phyloP scores from a whole-genome alignment of 345 rosid species.

The Lumnitzera racemosa region DNA sequence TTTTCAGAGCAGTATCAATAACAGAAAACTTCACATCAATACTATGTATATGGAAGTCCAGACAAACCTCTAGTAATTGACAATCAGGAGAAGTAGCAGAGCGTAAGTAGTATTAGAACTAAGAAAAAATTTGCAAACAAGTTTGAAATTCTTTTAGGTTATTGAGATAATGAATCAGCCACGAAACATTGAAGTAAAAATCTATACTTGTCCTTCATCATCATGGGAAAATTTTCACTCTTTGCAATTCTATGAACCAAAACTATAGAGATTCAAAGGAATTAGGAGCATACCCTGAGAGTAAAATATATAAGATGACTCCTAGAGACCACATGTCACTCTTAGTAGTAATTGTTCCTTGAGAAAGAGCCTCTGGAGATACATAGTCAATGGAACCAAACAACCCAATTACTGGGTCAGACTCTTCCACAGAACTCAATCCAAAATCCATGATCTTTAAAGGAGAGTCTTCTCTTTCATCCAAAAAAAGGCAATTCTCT shows the following conservation, averaged over 20 bases:
- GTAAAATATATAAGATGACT: conserved; percentile 51
- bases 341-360: conserved; percentile 39
- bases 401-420: conserved; percentile 59
- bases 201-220: background rate
- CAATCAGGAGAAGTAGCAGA: no score
- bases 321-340: conserved; percentile 70
- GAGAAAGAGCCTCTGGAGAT: conserved; percentile 62
- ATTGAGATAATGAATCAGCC: no score
- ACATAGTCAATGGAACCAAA: conserved; percentile 67
- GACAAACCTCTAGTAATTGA: no score
- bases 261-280: background rate
- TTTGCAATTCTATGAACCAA: background rate
- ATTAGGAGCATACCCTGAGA: conserved; percentile 36
- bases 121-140: no score
- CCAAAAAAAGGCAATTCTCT: conserved; percentile 54
- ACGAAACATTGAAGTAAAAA: no score
- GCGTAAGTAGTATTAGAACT: no score
- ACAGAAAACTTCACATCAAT: background rate
- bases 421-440: conserved; percentile 57
- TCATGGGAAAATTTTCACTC: background rate
- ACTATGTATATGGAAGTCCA: background rate
- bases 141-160: no score
- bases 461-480: conserved; percentile 34
- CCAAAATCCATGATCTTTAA: conserved; percentile 74
- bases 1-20: background rate